Conservation (phyloP, 345 rosid genomes). For the Streptanthus diversifolius region DNA sequence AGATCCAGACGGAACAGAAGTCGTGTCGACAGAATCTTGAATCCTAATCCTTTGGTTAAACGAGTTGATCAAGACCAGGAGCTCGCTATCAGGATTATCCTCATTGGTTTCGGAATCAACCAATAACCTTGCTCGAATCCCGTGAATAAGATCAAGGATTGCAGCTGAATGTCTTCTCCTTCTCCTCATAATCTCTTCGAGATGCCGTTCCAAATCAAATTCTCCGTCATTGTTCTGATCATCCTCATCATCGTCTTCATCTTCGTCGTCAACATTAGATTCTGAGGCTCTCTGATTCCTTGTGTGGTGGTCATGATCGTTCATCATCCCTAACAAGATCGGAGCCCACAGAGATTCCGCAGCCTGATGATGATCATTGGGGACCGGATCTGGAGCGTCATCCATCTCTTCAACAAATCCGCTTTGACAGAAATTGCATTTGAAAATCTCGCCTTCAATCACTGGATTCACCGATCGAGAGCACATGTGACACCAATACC, state of each 20-base stretch:
- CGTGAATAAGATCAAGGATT: constrained; percentile 59
- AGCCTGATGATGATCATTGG: constrained; percentile 15
- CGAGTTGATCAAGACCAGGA: constrained; percentile 46
- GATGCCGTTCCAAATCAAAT: constrained; percentile 45
- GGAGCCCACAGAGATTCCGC: constrained; percentile 66
- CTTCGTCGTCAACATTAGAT: constrained; percentile 15
- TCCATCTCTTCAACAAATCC: constrained; percentile 57
- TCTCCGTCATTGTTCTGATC: constrained; percentile 40
- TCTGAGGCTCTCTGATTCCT: constrained; percentile 36
- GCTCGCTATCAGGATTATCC: constrained; percentile 42
- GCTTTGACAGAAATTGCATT: constrained; percentile 54
- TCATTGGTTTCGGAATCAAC: constrained; percentile 47
- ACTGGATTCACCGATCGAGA: constrained; percentile 46
- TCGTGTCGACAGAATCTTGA: constrained; percentile 46
- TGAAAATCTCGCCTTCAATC: constrained; percentile 36
- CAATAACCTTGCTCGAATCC: constrained; percentile 59
- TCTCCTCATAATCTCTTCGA: constrained; percentile 53
- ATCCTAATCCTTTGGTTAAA: constrained; percentile 48
- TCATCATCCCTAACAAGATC: constrained; percentile 71
- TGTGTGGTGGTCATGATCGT: constrained; percentile 41
- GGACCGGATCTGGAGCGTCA: constrained; percentile 31
- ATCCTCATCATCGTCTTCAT: constrained; percentile 34
- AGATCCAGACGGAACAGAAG: constrained; percentile 40
- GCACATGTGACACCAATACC: constrained; percentile 49
- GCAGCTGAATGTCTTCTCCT: constrained; percentile 61